Evolutionary conservation across 306 rosid genomes (phyloP), one percentile per base, ranked within the genome.

Genomic region (Acacia confusa): DNA sequence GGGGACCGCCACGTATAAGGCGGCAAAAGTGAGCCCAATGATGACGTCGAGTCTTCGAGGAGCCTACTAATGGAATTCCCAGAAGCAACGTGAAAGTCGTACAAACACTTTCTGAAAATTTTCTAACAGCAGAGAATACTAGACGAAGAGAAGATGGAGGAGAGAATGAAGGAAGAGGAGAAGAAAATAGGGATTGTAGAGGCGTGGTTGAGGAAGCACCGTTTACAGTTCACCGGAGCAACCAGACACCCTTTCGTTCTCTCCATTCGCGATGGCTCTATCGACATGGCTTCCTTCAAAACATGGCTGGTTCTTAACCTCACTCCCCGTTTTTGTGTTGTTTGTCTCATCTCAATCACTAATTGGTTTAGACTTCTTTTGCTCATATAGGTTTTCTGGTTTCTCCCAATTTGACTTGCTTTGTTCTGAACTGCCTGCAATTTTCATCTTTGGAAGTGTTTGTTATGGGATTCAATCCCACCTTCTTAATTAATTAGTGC

Each of bases 171-270:
- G 85, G 78, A 48, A 1, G 92, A 74, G 52, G 86, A 76, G 77
- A 57, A 79, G 79, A 81, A 88, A 68, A 66, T 55, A 3, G 87
- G 83, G 3, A 75, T 78, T 82, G 84, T 73, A 1, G 94, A 90
- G 55, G 60, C 84, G 16, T 93, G 95, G 99, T 71, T 81, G 79
- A 89, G 82, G 84, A 95, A 92, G 86, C 97, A 95, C 86, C 84
- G 91, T 38, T 66, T 60, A 48, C 57, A 83, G 69, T 88, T 85
- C 87, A 36, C 45, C 3, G 95, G 76, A 10, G 94, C 97, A 47
- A 93, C 95, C 16, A 85, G 88, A 52, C 99, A 91, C 85, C 97
- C 94, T 64, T n/a, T 95, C n/a, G 75, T 93, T 79, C 87, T 84
- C 57, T 72, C 83, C 86, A 90, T 95, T 70, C 88, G 89, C 44